Evolutionary conservation across 1,284 basidiomycete genomes (phyloP), one percentile per base, ranked within the genome.

Genomic region (Sanghuangporus baumii): DNA sequence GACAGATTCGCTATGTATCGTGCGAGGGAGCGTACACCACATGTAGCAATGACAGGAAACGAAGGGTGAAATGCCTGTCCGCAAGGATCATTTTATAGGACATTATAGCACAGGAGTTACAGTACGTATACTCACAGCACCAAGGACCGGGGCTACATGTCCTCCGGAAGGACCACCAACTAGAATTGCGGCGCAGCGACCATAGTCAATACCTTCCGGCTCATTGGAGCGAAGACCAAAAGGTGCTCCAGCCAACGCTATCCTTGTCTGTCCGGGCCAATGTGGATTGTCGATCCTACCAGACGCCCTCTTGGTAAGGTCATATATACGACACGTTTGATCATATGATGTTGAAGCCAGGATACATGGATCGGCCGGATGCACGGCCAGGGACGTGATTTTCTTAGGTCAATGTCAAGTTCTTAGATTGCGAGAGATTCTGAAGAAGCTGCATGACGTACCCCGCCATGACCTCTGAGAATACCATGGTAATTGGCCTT

Each of bases 81-180:
- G 59, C 6, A 38, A 54, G 51, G 37, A 52, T 3, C 54, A 26
- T 48, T 34, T 54, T 31, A 31, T 31, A 31, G 26, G 26, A 31
- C 41, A 38, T 14, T 23, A 18, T 26, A 36, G 4, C 14, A 20
- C 36, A 12, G 7, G 8, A 1, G 11, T 7, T 9, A 51, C 11
- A 20, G 8, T 38, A n/a, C 11, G 18, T 48, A 8, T 43, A 70
- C 83, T 67, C 69, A 88, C 89, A 23, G 87, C 86, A 62, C 78
- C 78, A 3, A 88, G 71, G 9, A 90, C 87, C 38, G 86, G 84
- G 56, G 82, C 87, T 59, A 79, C 71, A 68, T 91, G 89, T 0
- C 89, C 89, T 6, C 87, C 89, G 37, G 88, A 85, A 58, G 82
- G 78, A 7, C 86, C 86, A 3, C 89, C 89, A 62, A 81, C 80